A percentile compares a stretch with the other conserved stretches of the same genome.
Evolutionary conservation across 2,329 filamentous ascomycete genomes (phyloP).

Genomic region (Sporothrix pseudoabietina): DNA sequence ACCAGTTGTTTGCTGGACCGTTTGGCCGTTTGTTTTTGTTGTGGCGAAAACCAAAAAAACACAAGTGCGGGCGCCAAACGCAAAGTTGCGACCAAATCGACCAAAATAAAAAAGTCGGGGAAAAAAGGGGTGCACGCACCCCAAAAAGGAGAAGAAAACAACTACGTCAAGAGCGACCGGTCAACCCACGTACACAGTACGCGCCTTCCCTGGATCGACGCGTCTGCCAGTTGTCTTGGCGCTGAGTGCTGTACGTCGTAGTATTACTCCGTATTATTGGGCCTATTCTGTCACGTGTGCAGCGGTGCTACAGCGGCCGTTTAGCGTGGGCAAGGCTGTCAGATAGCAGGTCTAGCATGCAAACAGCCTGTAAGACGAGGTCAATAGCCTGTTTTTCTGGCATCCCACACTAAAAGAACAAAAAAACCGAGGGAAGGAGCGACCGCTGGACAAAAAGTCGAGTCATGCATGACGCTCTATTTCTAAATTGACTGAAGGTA

Average conservation of each 20-base stretch:
- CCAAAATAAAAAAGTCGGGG: neutral
- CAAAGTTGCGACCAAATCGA: neutral
- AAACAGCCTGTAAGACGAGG: neutral
- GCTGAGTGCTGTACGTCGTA: no score
- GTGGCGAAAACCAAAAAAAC: slow-evolving; percentile 12
- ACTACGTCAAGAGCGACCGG: slow-evolving; percentile 23
- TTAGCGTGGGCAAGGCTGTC: neutral
- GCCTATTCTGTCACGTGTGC: slow-evolving; percentile 9
- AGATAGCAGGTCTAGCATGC: neutral
- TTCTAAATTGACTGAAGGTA: neutral
- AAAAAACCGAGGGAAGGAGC: neutral
- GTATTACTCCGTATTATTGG: neutral
- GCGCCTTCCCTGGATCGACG: slow-evolving; percentile 25
- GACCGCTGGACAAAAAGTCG: neutral
- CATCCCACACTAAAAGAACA: neutral
- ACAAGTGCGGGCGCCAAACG: slow-evolving; percentile 14
- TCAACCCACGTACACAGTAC: neutral
- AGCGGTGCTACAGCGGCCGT: neutral
- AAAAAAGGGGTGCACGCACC: slow-evolving; percentile 12
- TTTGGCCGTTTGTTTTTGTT: slow-evolving; percentile 18
- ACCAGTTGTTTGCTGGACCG: slow-evolving; percentile 17
- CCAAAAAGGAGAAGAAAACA: slow-evolving; percentile 21
- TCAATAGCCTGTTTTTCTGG: neutral
- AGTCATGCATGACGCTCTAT: neutral
- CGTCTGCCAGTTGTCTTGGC: slow-evolving; percentile 7